Conservation (phyloP, 2,329 filamentous ascomycete genomes). For the Tolypocladium tropicale region DNA sequence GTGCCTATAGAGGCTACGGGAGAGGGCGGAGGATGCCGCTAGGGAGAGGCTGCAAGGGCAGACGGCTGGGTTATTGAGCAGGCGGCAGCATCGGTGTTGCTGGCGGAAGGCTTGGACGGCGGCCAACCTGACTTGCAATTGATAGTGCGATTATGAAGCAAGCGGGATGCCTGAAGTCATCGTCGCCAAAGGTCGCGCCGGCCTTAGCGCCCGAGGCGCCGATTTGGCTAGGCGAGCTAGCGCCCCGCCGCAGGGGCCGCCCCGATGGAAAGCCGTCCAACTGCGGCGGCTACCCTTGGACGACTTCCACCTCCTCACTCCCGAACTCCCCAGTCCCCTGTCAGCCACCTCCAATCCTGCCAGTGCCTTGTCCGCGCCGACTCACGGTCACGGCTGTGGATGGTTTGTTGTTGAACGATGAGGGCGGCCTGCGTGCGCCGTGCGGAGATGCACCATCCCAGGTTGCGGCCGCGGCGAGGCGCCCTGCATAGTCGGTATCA, state of each 20-base stretch:
- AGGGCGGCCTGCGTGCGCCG: conserved; percentile 19
- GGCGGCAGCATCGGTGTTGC: background rate
- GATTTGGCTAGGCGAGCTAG: background rate
- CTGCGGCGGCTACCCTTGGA: too few species aligned
- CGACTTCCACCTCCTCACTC: background rate
- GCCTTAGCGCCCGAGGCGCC: background rate
- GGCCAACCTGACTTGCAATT: background rate
- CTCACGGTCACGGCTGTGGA: conserved; percentile 4
- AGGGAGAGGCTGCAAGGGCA: background rate
- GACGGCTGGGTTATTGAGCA: background rate
- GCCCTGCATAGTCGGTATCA: background rate
- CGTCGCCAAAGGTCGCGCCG: background rate
- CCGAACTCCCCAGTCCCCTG: background rate
- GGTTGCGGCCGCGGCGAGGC: background rate
- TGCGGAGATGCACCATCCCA: background rate
- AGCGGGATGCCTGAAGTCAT: too few species aligned
- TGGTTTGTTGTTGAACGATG: conserved; percentile 18
- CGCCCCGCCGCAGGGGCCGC: background rate
- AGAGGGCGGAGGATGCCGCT: too few species aligned
- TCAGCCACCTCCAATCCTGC: background rate
- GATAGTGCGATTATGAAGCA: too few species aligned
- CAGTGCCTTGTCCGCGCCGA: background rate
- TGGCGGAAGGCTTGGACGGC: background rate
- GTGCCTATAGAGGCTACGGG: too few species aligned
- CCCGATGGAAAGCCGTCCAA: too few species aligned